Evolutionary conservation across 192 early-diverging fungal species (phyloP), one percentile per base, ranked within the genome.

Genomic region (Backusella macrospora): DNA sequence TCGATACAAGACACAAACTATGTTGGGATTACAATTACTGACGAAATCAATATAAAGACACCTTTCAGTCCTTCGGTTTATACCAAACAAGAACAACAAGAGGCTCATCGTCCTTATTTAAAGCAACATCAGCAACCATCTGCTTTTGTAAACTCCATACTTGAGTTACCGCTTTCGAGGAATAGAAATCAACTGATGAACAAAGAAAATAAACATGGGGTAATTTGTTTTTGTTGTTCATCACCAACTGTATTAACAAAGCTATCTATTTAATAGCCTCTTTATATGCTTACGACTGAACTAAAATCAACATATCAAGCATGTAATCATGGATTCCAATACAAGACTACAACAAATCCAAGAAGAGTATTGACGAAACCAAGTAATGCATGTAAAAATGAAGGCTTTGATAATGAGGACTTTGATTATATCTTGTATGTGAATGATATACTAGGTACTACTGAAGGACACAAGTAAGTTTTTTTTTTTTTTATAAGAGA

Each of bases 381-480:
- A 1, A 94, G 92, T 15, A 95, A 98, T 66, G 92, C 95, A 6
- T 85, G 87, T 29, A 88, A 91, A 72, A 99, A 99, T 74, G 93
- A 96, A 47, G 96, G 96, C 16, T 91, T 89, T 76, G 98, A 99
- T 78, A 99, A 99, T 77, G 92, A 93, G 71, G 95, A 98, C 76
- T 93, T 86, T 72, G 98, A 99, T 79, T 99, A 98, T 79, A 95
- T 99, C 65, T 86, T 99, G 38, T 98, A 98, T 80, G 96, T 98
- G 45, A 97, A 96, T 77, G 98, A 99, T 78, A 90, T 97, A 43
- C 81, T 99, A 15, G 96, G 96, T 14, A 87, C 84, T 29, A 89
- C 91, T 63, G 96, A 96, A 44, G 94, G 95, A 6, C 94, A 94
- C 47, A 91, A 94, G 92, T 94, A 84, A 72, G 79, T 75, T 15